Evolutionary conservation across 176 grass and related monocot genomes (phyloP).

Genomic region (Oryza nivara): DNA sequence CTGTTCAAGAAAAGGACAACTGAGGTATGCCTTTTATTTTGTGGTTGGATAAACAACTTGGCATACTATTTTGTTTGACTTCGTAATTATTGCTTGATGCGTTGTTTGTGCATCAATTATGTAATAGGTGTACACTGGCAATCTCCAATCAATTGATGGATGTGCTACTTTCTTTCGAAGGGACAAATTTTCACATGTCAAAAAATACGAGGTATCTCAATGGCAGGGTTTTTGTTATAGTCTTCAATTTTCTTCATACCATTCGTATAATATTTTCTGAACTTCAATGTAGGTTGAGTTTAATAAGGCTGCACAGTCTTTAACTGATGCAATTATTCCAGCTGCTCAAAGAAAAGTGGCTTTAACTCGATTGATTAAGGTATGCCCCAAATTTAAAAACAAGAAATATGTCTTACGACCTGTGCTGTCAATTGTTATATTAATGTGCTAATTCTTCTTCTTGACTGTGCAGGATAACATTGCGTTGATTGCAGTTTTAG

Average conservation of each 20-base stretch:
- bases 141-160: constrained; percentile 67
- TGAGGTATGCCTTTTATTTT: constrained; percentile 53
- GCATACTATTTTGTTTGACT: neutral
- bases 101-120: neutral
- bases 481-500: constrained; percentile 84
- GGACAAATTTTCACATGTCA: constrained; percentile 87
- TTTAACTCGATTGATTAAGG: constrained; percentile 79
- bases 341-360: constrained; percentile 70
- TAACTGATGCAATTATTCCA: constrained; percentile 77
- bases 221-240: constrained; percentile 25
- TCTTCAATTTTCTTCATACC: neutral
- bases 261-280: constrained; percentile 24
- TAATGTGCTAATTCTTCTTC: constrained; percentile 28
- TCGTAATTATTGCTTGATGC: neutral
- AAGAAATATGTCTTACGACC: neutral
- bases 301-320: constrained; percentile 90
- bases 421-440: neutral
- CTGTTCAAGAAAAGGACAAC: constrained; percentile 86
- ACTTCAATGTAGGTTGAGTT: constrained; percentile 77
- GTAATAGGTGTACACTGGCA: constrained; percentile 66
- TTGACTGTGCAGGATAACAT: constrained; percentile 72
- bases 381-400: constrained; percentile 9
- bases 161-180: constrained; percentile 94
- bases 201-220: constrained; percentile 82
- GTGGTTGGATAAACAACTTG: neutral